These are phyloP conservation scores for Aspergillus funiculosus DNA, from an alignment of 495 filamentous ascomycete genomes.

Conservation along the genomic window DNA sequence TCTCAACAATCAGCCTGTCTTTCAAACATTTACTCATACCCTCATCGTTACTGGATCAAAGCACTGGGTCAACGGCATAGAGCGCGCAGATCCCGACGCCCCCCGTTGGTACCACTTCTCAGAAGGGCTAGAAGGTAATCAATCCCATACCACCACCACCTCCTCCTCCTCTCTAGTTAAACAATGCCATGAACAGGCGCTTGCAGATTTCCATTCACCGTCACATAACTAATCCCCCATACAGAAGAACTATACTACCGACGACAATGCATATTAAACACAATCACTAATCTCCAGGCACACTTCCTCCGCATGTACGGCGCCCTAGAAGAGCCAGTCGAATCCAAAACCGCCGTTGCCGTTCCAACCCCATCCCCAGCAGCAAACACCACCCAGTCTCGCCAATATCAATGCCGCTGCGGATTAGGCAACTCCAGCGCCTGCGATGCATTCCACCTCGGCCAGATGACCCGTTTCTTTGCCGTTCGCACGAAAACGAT, in stretches of 20 bases:
- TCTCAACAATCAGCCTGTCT: constrained; percentile 22
- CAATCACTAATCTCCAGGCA: constrained; percentile 66
- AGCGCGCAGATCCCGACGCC: constrained; percentile 22
- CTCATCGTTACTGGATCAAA: constrained; percentile 62
- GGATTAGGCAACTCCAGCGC: constrained; percentile 68
- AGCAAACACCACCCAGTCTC: constrained; percentile 19
- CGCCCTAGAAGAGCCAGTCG: constrained; percentile 29
- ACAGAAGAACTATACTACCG: constrained; percentile 68
- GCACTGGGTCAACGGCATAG: constrained; percentile 48
- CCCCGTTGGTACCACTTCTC: constrained; percentile 71
- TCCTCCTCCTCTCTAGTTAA: not conserved
- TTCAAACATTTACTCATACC: constrained; percentile 37
- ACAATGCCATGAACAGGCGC: no score
- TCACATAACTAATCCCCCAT: not conserved
- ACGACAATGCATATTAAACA: constrained; percentile 64
- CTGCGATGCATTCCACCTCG: constrained; percentile 83
- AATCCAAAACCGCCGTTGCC: constrained; percentile 11
- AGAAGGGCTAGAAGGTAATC: constrained; percentile 60
- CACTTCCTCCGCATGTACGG: constrained; percentile 67
- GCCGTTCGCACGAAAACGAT: constrained; percentile 41
- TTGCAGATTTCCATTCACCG: no score
- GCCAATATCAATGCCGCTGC: constrained; percentile 60
- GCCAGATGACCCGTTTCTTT: constrained; percentile 81
- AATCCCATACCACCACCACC: not conserved
- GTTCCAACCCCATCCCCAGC: constrained; percentile 10